Evolutionary conservation across 2,329 filamentous ascomycete species (phyloP).

Genomic region (Chaetomium strumarium): DNA sequence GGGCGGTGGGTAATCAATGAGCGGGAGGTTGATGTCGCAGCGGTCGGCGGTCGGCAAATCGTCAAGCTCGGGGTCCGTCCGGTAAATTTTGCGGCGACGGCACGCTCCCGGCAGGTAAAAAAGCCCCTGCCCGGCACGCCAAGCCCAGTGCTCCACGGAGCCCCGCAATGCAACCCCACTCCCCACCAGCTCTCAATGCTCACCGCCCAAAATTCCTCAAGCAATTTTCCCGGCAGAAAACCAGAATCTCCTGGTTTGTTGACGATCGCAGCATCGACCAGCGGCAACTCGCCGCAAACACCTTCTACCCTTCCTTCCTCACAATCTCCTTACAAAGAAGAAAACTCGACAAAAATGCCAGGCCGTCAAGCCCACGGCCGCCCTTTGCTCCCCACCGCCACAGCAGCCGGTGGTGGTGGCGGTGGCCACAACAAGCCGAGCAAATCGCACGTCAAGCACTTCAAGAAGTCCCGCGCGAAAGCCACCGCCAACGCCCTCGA

Average conservation of each 20-base stretch:
- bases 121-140: not conserved
- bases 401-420: constrained; percentile 8
- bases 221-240: constrained; percentile 23
- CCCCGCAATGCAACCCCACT: not conserved
- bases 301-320: not conserved
- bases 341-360: constrained; percentile 38
- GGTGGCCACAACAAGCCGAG: not conserved
- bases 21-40: not conserved
- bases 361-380: constrained; percentile 55
- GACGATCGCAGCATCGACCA: not conserved
- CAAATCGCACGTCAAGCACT: constrained; percentile 23
- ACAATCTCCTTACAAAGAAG: not conserved
- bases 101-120: constrained; percentile 7
- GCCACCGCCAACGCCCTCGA: constrained; percentile 48
- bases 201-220: constrained; percentile 23
- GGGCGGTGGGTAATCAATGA: not conserved
- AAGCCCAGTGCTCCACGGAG: not conserved
- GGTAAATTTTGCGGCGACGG: constrained; percentile 12
- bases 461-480: constrained; percentile 44
- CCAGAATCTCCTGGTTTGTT: not conserved
- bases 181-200: constrained; percentile 10
- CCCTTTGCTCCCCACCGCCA: constrained; percentile 37
- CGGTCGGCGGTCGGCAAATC: not conserved
- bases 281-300: not conserved
- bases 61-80: not conserved